Evolutionary conservation across 257 asterid species (phyloP).

Genomic region (Nicotiana tabacum): DNA sequence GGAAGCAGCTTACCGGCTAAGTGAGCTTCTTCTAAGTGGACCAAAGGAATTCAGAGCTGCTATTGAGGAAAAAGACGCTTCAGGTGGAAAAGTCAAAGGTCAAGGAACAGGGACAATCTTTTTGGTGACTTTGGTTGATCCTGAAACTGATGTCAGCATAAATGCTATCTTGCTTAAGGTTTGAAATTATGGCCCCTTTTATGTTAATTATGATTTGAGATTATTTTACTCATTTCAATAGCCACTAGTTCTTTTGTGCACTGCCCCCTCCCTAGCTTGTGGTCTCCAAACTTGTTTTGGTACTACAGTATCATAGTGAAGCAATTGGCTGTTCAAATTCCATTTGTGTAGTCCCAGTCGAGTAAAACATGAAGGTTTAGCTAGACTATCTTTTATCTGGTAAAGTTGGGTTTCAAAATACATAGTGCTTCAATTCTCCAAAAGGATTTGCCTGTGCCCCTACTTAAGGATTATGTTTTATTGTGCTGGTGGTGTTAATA

Average conservation of each 20-base stretch:
- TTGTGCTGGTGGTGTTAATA: not conserved
- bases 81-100: constrained; percentile 94
- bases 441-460: not conserved
- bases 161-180: constrained; percentile 87
- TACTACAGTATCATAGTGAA: not conserved
- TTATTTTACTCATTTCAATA: not conserved
- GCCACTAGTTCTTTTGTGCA: not conserved
- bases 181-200: not conserved
- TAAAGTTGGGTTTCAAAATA: not conserved
- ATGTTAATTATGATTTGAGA: not conserved
- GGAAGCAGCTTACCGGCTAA: constrained; percentile 70
- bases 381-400: not conserved
- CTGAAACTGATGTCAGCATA: constrained; percentile 65
- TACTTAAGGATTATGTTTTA: not conserved
- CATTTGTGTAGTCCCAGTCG: not conserved
- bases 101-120: constrained; percentile 88
- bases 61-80: constrained; percentile 75
- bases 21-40: constrained; percentile 54
- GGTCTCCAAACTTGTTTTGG: not conserved
- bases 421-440: not conserved
- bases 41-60: constrained; percentile 73
- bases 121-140: constrained; percentile 60
- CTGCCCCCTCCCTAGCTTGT: not conserved
- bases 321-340: not conserved
- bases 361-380: not conserved